Evolutionary conservation across 2,329 filamentous ascomycete species (phyloP).

Genomic region (Penicillium freii): DNA sequence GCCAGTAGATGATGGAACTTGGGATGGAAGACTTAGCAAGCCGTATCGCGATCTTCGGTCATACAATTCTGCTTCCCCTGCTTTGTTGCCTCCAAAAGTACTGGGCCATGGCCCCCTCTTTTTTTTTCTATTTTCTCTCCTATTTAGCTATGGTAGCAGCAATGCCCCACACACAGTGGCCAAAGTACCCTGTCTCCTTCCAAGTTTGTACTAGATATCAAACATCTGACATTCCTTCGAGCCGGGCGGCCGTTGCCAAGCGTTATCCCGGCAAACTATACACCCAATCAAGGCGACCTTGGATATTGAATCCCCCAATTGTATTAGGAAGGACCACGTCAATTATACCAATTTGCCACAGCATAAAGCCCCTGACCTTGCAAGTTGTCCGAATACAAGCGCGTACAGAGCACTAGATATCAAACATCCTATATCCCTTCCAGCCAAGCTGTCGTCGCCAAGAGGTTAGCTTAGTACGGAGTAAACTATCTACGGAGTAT

Average conservation of each 20-base stretch:
- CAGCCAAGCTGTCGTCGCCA: not conserved
- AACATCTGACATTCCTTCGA: not conserved
- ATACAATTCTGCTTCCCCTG: not conserved
- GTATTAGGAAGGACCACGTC: not conserved
- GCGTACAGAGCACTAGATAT: not conserved
- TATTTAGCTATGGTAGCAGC: not conserved
- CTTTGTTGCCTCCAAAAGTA: not conserved
- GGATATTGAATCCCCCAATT: not conserved
- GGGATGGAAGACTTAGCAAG: not conserved
- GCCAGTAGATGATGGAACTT: slow-evolving; percentile 1
- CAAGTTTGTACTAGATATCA: slow-evolving; percentile 2
- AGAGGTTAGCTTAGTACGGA: not conserved
- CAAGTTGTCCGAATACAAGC: not conserved
- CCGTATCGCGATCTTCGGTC: not conserved
- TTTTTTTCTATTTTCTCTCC: not conserved
- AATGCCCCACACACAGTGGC: not conserved
- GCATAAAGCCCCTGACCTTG: not conserved
- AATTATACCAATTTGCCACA: not conserved
- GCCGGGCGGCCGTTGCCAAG: not conserved
- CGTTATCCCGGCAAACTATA: not conserved
- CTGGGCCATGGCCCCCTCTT: not conserved
- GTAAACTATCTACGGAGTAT: not conserved
- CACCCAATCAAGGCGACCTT: not conserved
- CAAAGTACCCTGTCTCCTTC: not conserved
- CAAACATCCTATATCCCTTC: not conserved